phyloP scores from a whole-genome alignment of 495 filamentous ascomycete species.

The Penicillium coprophilum region DNA sequence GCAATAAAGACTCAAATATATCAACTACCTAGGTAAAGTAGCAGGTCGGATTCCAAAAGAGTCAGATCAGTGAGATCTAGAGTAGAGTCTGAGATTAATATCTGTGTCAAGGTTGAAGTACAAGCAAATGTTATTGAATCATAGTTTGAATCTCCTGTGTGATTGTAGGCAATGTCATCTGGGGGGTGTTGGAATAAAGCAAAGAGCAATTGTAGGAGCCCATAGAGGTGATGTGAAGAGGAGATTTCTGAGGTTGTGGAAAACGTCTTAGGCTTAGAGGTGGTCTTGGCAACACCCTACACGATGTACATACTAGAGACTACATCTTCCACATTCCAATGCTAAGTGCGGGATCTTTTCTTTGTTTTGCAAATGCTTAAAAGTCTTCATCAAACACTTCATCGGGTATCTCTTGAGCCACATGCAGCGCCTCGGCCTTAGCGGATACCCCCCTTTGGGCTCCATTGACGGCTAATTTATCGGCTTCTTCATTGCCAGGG shows the following conservation, averaged over 20 bases:
- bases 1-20: not conserved
- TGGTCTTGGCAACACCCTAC: slow-evolving; percentile 2
- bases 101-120: not conserved
- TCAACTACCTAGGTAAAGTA: not conserved
- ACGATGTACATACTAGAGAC: not conserved
- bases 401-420: slow-evolving; percentile 29
- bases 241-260: not conserved
- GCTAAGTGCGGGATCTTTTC: not conserved
- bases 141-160: slow-evolving; percentile 27
- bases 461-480: slow-evolving; percentile 69
- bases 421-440: slow-evolving; percentile 31
- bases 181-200: slow-evolving; percentile 1
- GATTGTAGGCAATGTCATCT: slow-evolving; percentile 26
- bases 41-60: not conserved
- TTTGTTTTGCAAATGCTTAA: slow-evolving; percentile 11
- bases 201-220: not conserved
- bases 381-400: slow-evolving; percentile 39
- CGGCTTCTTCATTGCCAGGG: slow-evolving; percentile 75
- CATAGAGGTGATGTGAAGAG: not conserved
- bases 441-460: slow-evolving; percentile 43
- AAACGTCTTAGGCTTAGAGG: not conserved
- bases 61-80: slow-evolving; percentile 1
- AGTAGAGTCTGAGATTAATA: not conserved
- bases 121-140: slow-evolving; percentile 48
- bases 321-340: not conserved